Conservation (phyloP, 1,139 yeast species). For the Taphrina betulina region DNA sequence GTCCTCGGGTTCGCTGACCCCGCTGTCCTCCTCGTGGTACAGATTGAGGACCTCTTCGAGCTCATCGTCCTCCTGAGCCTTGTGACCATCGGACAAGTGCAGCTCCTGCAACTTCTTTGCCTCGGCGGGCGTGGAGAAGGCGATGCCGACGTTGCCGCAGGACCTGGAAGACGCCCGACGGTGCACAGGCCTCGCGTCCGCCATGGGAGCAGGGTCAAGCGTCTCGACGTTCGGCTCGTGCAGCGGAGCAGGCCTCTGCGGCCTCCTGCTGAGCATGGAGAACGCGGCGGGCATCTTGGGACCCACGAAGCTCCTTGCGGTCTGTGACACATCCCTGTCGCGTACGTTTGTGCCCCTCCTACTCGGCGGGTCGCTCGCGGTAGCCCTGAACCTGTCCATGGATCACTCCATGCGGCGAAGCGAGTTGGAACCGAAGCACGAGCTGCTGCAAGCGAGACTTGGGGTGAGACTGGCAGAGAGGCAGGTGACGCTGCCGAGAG, state of each 20-base stretch:
- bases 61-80: conserved; percentile 8
- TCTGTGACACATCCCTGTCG: no score
- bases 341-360: no score
- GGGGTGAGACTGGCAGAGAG: no score
- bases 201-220: conserved; percentile 2
- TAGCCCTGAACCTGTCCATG: no score
- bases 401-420: no score
- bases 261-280: conserved; percentile 1
- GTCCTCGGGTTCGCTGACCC: not conserved
- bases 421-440: no score
- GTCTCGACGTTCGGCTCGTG: conserved; percentile 1
- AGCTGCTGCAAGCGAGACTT: no score
- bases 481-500: no score
- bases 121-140: conserved; percentile 21
- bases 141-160: conserved; percentile 18
- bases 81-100: conserved; percentile 2
- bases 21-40: conserved; percentile 16
- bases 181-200: conserved; percentile 1
- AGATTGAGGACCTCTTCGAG: conserved; percentile 18
- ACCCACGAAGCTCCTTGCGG: no score
- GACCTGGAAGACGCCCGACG: conserved; percentile 14
- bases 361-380: no score
- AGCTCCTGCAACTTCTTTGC: conserved; percentile 12
- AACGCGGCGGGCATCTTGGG: conserved; percentile 25
- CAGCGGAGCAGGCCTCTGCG: not conserved